These are phyloP conservation scores for Takashimella koratensis DNA, from an alignment of 1,284 basidiomycete genomes.

Conservation along the genomic window DNA sequence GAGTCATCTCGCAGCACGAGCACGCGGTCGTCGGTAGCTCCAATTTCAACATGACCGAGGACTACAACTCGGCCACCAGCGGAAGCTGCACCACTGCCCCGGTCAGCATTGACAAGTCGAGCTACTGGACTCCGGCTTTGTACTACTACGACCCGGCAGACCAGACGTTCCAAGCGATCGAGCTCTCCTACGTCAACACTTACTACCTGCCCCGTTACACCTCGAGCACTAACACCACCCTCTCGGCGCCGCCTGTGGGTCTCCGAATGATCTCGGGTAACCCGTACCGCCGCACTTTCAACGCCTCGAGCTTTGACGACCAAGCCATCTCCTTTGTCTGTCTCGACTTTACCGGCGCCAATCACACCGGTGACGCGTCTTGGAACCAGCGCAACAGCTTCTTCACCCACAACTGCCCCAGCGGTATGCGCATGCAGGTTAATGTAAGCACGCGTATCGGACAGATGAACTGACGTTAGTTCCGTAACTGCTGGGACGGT, in stretches of 20 bases:
- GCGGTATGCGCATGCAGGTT: slow-evolving; percentile 49
- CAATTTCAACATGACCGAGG: slow-evolving; percentile 35
- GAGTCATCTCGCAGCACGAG: slow-evolving; percentile 33
- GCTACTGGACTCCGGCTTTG: slow-evolving; percentile 52
- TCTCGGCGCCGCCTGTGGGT: slow-evolving; percentile 38
- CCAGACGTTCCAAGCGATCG: slow-evolving; percentile 37
- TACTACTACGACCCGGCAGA: slow-evolving; percentile 44
- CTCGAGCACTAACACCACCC: not conserved
- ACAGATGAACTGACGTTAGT: too few species aligned
- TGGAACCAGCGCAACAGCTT: slow-evolving; percentile 43
- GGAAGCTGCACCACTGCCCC: slow-evolving; percentile 47
- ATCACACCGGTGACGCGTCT: slow-evolving; percentile 28
- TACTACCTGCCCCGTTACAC: slow-evolving; percentile 43
- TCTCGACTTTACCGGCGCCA: slow-evolving; percentile 37
- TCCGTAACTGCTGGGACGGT: slow-evolving; percentile 51
- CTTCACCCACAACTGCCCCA: slow-evolving; percentile 44
- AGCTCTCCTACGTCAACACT: slow-evolving; percentile 31
- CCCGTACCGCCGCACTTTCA: slow-evolving; percentile 23
- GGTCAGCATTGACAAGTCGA: slow-evolving; percentile 49
- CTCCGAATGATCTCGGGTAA: slow-evolving; percentile 51
- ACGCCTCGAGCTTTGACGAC: slow-evolving; percentile 25
- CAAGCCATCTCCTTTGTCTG: slow-evolving; percentile 50
- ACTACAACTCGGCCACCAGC: slow-evolving; percentile 31
- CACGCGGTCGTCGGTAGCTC: slow-evolving; percentile 37
- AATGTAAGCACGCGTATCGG: too few species aligned